Evolutionary conservation across 495 filamentous ascomycete species (phyloP).

Genomic region (Penicillium waksmanii): DNA sequence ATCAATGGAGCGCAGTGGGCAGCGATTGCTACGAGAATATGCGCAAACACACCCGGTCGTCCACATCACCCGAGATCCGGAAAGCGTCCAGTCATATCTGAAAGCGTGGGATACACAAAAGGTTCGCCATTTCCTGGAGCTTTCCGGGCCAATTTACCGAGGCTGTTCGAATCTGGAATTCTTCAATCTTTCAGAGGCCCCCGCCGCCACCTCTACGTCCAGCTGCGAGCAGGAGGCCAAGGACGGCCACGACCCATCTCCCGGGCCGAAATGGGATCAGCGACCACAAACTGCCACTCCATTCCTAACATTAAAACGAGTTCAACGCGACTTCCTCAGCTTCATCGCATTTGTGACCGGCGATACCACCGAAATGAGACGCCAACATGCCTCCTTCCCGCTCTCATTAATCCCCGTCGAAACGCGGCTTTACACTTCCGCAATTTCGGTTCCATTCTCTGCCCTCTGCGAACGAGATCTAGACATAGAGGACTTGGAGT

Average conservation of each 20-base stretch:
- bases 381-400: slow-evolving; percentile 69
- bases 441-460: slow-evolving; percentile 63
- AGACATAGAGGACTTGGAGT: slow-evolving; percentile 68
- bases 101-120: slow-evolving; percentile 60
- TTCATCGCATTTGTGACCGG: slow-evolving; percentile 68
- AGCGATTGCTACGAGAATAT: slow-evolving; percentile 48
- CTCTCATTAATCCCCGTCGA: slow-evolving; percentile 67
- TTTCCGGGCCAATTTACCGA: slow-evolving; percentile 57
- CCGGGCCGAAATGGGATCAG: slow-evolving; percentile 41
- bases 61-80: slow-evolving; percentile 68
- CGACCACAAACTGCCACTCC: slow-evolving; percentile 47
- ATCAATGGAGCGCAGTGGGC: slow-evolving; percentile 51
- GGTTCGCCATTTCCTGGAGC: slow-evolving; percentile 54
- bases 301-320: slow-evolving; percentile 67
- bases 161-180: slow-evolving; percentile 76
- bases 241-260: slow-evolving; percentile 36
- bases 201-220: background rate
- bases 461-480: slow-evolving; percentile 56
- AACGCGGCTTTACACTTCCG: slow-evolving; percentile 63
- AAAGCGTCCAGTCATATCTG: slow-evolving; percentile 65
- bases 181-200: slow-evolving; percentile 63
- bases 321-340: slow-evolving; percentile 70
- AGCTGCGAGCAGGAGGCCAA: slow-evolving; percentile 28
- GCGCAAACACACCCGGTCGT: slow-evolving; percentile 68
- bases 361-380: slow-evolving; percentile 52